These are phyloP conservation scores for Hypomontagnella monticulosa DNA, from an alignment of 495 filamentous ascomycete genomes.

Conservation along the genomic window DNA sequence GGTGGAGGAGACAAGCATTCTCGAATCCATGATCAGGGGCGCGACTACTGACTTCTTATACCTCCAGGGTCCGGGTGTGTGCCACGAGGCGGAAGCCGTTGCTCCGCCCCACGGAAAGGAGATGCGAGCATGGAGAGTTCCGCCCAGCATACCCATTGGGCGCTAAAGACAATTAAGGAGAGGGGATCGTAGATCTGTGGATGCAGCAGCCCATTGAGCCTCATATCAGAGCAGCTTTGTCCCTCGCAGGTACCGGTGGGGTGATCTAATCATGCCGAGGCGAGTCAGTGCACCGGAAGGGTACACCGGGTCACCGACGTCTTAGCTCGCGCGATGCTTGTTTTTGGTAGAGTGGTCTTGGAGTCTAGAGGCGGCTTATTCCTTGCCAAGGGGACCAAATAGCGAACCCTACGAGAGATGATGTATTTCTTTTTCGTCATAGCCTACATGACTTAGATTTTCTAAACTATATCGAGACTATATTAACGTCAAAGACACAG, in stretches of 20 bases:
- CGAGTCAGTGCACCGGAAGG: conserved; percentile 9
- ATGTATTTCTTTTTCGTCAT: conserved; percentile 9
- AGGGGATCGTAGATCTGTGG: conserved; percentile 34
- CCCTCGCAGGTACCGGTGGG: conserved; percentile 18
- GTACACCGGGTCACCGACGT: conserved; percentile 6
- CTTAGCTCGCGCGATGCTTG: conserved; percentile 7
- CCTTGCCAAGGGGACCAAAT: conserved; percentile 11
- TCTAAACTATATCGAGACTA: too few relatives aligned
- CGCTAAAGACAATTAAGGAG: conserved; percentile 30
- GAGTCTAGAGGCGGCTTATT: not conserved
- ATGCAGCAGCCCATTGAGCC: conserved; percentile 28
- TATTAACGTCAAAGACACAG: not conserved
- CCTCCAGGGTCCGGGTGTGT: conserved; percentile 1
- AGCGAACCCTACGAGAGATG: not conserved
- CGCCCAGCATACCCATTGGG: conserved; percentile 11
- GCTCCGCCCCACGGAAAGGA: conserved; percentile 41
- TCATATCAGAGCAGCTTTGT: conserved; percentile 29
- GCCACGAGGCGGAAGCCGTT: conserved; percentile 38
- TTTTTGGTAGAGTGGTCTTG: conserved; percentile 14
- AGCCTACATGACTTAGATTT: not conserved
- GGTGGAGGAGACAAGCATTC: conserved; percentile 16
- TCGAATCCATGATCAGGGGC: conserved; percentile 1
- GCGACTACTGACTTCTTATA: conserved; percentile 26
- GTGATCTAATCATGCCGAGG: conserved; percentile 12
- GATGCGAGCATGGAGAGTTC: conserved; percentile 18